Base-by-base conservation (phyloP, 2,329 filamentous ascomycete genomes). In the Pseudogymnoascus sp. region DNA sequence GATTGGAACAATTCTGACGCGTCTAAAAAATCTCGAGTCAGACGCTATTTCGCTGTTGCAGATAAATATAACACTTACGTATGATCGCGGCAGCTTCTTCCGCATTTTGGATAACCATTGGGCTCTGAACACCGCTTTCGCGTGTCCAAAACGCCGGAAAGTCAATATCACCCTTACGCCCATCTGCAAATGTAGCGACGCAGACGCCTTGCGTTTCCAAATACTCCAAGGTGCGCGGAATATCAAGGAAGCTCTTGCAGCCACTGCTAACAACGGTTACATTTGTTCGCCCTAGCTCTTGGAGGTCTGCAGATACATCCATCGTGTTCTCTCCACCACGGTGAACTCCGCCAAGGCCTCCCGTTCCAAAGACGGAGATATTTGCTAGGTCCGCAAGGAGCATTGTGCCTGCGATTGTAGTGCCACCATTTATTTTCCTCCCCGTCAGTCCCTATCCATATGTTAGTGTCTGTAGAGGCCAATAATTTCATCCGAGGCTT, bases 181-280 rank as follows among this genome's bases (percentile, higher is more conserved):
- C 90, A 72, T 95, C 90, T 21, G 90, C 86, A 75, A 97, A 99
- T 2, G 94, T 97, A 3, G 85, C 88, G 0, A 96, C 91, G 35
- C 86, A 81, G 19, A 90, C 91, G 8, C 89, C 89, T 69, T 86
- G 83, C 0, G 83, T 86, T 71, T 86, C 84, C 18, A 86, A 76
- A 66, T 79, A 80, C 75, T 99, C 94, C 4, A 99, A 79, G 0
- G 94, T 99, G 58, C 90, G 81, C 2, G 88, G 85, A 62, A 96
- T 91, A 70, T 99, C 94, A 35, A 99, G 79, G 72, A 99, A 97
- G 63, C 92, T 94, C 75, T 99, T 99, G 75, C 90, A 95, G 12
- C 94, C 94, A 65, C 89, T 90, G 72, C 87, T 89, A 58, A 99
- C 79, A 2, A 99, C 92, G 23, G 92, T 87, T 58, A 99, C 86